A percentile compares a stretch with the other conserved stretches of the same genome.
Conservation (phyloP, 805 yeast species). For the Candida orba region DNA sequence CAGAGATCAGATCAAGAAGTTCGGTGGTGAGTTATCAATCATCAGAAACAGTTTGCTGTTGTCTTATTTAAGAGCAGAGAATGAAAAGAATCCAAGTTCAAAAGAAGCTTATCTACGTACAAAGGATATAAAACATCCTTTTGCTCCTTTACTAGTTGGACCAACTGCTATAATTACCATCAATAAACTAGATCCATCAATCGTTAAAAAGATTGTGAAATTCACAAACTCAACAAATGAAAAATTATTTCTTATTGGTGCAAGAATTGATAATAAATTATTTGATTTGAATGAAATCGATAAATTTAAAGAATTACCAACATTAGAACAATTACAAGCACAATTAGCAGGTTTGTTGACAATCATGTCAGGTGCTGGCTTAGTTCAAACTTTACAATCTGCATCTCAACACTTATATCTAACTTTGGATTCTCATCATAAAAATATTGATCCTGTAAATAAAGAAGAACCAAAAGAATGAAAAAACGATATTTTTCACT, state of each 20-base stretch:
- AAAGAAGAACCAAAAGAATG: constrained; percentile 1
- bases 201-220: constrained; percentile 55
- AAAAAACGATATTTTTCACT: too few relatives aligned
- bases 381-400: constrained; percentile 72
- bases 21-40: constrained; percentile 66
- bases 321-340: constrained; percentile 62
- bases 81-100: constrained; percentile 69
- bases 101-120: constrained; percentile 38
- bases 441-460: constrained; percentile 29
- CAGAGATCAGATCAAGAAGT: constrained; percentile 51
- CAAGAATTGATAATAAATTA: constrained; percentile 60
- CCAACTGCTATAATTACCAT: constrained; percentile 79
- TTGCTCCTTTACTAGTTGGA: constrained; percentile 64
- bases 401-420: constrained; percentile 63
- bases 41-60: constrained; percentile 64
- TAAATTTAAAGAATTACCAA: constrained; percentile 66
- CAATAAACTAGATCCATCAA: constrained; percentile 61
- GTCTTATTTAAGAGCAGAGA: constrained; percentile 67
- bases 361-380: constrained; percentile 82
- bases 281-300: constrained; percentile 46
- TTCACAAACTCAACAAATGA: constrained; percentile 59
- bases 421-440: constrained; percentile 60
- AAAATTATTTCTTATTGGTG: constrained; percentile 77
- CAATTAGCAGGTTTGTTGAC: constrained; percentile 80
- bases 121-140: constrained; percentile 51